phyloP scores from a whole-genome alignment of 192 early-diverging fungal species.

The Geosiphon pyriformis region DNA sequence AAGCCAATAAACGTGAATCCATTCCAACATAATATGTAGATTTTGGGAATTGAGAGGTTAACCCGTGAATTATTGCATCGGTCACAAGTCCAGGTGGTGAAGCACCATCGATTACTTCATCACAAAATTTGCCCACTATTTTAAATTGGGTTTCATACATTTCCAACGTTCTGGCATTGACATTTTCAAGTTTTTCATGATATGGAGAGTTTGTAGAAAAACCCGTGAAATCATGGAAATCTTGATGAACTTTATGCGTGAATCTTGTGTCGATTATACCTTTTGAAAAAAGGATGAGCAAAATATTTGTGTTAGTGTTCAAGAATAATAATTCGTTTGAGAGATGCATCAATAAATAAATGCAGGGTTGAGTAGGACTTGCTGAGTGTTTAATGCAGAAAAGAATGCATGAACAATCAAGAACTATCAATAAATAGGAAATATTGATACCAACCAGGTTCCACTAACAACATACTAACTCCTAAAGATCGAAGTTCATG shows the following conservation, averaged over 20 bases:
- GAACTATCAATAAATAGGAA: too few species aligned
- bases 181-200: neutral
- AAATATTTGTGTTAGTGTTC: too few species aligned
- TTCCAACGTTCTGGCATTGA: neutral
- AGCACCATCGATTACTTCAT: neutral
- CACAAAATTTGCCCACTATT: conserved; percentile 2
- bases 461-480: conserved; percentile 3
- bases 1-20: conserved; percentile 10
- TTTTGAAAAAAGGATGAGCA: too few species aligned
- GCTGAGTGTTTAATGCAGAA: too few species aligned
- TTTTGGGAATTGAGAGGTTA: conserved; percentile 18
- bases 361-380: too few species aligned
- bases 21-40: conserved; percentile 26
- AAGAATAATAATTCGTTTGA: too few species aligned
- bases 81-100: conserved; percentile 6
- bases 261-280: conserved; percentile 10
- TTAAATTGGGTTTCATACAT: conserved; percentile 8
- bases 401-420: too few species aligned
- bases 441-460: conserved; percentile 23
- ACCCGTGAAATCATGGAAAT: conserved; percentile 3
- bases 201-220: conserved; percentile 4
- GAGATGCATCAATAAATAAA: too few species aligned
- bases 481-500: conserved; percentile 12
- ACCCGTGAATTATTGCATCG: conserved; percentile 20
- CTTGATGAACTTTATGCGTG: neutral